phyloP scores from a whole-genome alignment of 2,329 filamentous ascomycete genomes.

The Cercospora sp. region DNA sequence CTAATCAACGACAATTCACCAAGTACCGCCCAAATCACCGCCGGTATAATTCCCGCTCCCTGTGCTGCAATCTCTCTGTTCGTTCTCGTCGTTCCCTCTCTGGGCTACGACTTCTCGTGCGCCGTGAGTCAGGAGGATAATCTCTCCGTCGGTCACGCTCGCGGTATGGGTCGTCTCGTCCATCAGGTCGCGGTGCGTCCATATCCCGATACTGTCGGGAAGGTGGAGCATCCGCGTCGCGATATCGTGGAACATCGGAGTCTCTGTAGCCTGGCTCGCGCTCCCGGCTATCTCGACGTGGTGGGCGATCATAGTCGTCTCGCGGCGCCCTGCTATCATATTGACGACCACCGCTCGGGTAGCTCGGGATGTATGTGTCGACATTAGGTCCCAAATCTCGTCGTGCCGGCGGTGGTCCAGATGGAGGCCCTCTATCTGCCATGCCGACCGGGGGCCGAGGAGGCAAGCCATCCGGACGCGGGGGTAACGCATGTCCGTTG shows the following conservation, averaged over 20 bases:
- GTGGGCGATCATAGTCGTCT: conserved; percentile 25
- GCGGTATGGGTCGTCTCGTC: conserved; percentile 24
- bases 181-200: conserved; percentile 19
- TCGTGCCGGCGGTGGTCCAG: conserved; percentile 18
- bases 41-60: conserved; percentile 40
- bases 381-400: conserved; percentile 28
- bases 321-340: conserved; percentile 25
- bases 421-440: conserved; percentile 35
- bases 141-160: conserved; percentile 31
- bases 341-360: conserved; percentile 32
- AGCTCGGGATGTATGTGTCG: conserved; percentile 51
- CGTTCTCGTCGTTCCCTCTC: conserved; percentile 34
- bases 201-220: conserved; percentile 28
- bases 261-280: conserved; percentile 20
- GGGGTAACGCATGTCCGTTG: conserved; percentile 37
- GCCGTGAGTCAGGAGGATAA: conserved; percentile 30
- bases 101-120: conserved; percentile 37
- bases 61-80: conserved; percentile 33
- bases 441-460: conserved; percentile 30
- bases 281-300: conserved; percentile 28
- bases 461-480: conserved; percentile 26
- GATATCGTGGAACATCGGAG: conserved; percentile 23
- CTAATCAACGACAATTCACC: not conserved
- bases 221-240: conserved; percentile 29
- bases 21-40: not conserved